These are phyloP conservation scores for Leccinum aurantiacum DNA, from an alignment of 768 basidiomycete species.

Conservation along the genomic window DNA sequence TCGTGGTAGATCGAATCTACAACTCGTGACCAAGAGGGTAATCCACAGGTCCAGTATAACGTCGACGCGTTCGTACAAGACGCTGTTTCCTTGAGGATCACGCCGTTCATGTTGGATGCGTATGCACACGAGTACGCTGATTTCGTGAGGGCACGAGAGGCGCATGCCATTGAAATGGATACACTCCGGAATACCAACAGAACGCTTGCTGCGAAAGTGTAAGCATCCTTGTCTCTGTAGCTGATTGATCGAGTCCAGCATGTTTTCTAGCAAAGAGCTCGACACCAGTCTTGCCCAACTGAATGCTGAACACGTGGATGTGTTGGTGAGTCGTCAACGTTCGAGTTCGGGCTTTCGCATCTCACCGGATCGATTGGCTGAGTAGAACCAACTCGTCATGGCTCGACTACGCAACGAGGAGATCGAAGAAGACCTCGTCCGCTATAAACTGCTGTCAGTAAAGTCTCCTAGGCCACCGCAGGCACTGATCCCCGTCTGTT, in stretches of 20 bases:
- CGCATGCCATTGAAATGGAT: slow-evolving; percentile 84
- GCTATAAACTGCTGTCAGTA: slow-evolving; percentile 82
- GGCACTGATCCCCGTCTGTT: neutral
- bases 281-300: slow-evolving; percentile 78
- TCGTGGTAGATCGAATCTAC: slow-evolving; percentile 28
- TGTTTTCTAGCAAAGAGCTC: slow-evolving; percentile 63
- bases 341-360: neutral
- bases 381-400: slow-evolving; percentile 89
- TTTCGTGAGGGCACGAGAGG: slow-evolving; percentile 69
- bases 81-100: slow-evolving; percentile 81
- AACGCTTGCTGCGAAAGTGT: slow-evolving; percentile 76
- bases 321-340: slow-evolving; percentile 48
- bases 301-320: slow-evolving; percentile 78
- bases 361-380: slow-evolving; percentile 14
- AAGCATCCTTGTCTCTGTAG: slow-evolving; percentile 31
- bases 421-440: slow-evolving; percentile 89
- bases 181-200: slow-evolving; percentile 79
- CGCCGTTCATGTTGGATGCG: slow-evolving; percentile 93
- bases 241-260: slow-evolving; percentile 4
- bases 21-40: slow-evolving; percentile 24
- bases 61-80: slow-evolving; percentile 87
- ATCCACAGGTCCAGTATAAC: slow-evolving; percentile 44
- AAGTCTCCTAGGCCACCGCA: neutral
- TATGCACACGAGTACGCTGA: slow-evolving; percentile 91
- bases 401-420: slow-evolving; percentile 88